Evolutionary conservation across 306 rosid species (phyloP).

Genomic region (Cucurbita ficifolia): DNA sequence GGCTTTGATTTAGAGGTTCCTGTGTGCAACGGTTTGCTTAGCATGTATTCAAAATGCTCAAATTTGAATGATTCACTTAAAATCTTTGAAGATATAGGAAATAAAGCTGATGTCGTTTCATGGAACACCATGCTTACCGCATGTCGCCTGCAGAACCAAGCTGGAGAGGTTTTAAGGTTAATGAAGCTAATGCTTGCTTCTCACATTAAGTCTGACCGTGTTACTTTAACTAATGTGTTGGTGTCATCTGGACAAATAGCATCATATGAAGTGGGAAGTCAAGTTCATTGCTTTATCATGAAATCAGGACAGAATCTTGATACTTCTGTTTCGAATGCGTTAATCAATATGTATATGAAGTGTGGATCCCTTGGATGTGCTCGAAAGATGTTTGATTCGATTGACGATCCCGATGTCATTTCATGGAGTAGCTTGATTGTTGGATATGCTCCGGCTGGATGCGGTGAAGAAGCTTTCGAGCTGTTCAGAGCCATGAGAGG

Average conservation of each 20-base stretch:
- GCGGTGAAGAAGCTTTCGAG: conserved; percentile 49
- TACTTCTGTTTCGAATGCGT: conserved; percentile 43
- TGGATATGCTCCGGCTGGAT: conserved; percentile 59
- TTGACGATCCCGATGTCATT: conserved; percentile 35
- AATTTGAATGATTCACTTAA: conserved; percentile 32
- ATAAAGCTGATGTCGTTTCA: conserved; percentile 39
- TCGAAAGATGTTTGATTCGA: conserved; percentile 35
- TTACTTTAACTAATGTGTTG: conserved; percentile 41
- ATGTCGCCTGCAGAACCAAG: conserved; percentile 43
- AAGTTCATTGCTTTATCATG: conserved; percentile 41
- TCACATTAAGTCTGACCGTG: conserved; percentile 34
- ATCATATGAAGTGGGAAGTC: conserved; percentile 52
- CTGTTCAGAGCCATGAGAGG: conserved; percentile 40
- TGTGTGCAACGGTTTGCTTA: conserved; percentile 42
- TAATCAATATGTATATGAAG: conserved; percentile 73
- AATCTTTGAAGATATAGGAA: conserved; percentile 26
- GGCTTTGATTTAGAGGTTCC: conserved; percentile 30
- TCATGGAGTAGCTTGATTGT: conserved; percentile 84
- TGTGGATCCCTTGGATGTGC: conserved; percentile 54
- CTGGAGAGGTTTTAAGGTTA: conserved; percentile 38
- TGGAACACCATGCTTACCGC: conserved; percentile 68
- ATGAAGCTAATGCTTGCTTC: conserved; percentile 38
- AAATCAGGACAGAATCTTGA: conserved; percentile 46
- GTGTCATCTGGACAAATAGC: conserved; percentile 52
- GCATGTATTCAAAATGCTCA: conserved; percentile 65